Evolutionary conservation across 225 moss, liverwort and hornwort genomes (phyloP).

Genomic region (Pseudisothecium myosuroides): DNA sequence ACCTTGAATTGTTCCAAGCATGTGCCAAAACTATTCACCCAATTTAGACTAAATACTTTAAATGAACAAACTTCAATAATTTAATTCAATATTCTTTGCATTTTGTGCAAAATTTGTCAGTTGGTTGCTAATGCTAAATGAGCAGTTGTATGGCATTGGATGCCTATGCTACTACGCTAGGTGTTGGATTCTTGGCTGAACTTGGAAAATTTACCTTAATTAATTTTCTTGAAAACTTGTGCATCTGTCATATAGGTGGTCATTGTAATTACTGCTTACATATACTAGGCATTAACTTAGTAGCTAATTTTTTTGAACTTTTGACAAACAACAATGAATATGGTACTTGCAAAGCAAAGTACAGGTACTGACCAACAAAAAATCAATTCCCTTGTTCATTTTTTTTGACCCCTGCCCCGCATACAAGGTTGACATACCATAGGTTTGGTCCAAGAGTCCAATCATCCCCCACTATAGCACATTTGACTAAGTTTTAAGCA

Average conservation of each 20-base stretch:
- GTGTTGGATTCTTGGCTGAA: accelerated
- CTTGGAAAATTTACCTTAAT: not conserved
- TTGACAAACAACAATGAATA: not conserved
- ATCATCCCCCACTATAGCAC: too few relatives aligned
- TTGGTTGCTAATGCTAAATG: accelerated
- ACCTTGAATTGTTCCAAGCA: not conserved
- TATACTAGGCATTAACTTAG: too few relatives aligned
- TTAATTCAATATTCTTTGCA: not conserved
- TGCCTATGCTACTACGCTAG: accelerated
- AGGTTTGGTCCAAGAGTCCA: too few relatives aligned
- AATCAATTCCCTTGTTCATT: not conserved
- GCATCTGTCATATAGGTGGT: not conserved
- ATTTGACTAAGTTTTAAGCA: too few relatives aligned
- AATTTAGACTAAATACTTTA: not conserved
- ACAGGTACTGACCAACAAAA: not conserved
- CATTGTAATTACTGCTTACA: not conserved
- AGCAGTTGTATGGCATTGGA: accelerated
- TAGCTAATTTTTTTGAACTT: not conserved
- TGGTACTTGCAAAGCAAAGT: not conserved
- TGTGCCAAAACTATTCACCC: not conserved
- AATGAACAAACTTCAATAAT: not conserved
- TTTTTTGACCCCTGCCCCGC: too few relatives aligned
- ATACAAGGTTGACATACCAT: too few relatives aligned
- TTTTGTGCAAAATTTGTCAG: not conserved
- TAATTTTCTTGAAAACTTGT: not conserved